These are phyloP conservation scores for Moesziomyces sp. DNA, from an alignment of 1,284 basidiomycete species.

Conservation along the genomic window DNA sequence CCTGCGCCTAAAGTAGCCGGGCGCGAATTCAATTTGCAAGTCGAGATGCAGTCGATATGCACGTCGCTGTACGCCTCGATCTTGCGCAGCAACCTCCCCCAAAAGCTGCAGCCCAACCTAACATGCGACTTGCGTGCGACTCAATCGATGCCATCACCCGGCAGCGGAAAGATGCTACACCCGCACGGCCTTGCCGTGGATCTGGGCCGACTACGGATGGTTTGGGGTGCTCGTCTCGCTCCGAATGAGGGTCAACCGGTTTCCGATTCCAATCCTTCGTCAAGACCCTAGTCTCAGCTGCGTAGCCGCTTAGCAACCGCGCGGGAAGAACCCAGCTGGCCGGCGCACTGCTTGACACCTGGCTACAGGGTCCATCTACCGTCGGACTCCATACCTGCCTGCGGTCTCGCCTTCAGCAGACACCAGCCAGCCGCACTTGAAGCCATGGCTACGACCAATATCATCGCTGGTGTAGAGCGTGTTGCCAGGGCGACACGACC, in stretches of 20 bases:
- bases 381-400: neutral
- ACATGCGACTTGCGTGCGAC: neutral
- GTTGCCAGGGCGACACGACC: too few species aligned
- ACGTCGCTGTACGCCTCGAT: constrained; percentile 10
- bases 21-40: neutral
- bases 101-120: neutral
- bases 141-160: too few species aligned
- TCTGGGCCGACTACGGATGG: too few species aligned
- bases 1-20: neutral
- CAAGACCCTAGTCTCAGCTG: neutral
- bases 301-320: neutral
- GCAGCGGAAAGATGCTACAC: too few species aligned
- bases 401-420: too few species aligned
- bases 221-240: constrained; percentile 1
- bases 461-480: too few species aligned
- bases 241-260: neutral
- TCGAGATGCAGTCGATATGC: neutral
- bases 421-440: too few species aligned
- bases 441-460: too few species aligned
- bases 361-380: neutral
- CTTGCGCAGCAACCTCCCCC: neutral
- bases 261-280: neutral
- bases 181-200: too few species aligned
- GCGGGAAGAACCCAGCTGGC: neutral
- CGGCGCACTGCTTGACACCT: neutral